These are phyloP conservation scores for Pleurotus giganteus DNA, from an alignment of 768 basidiomycete species.

Conservation along the genomic window DNA sequence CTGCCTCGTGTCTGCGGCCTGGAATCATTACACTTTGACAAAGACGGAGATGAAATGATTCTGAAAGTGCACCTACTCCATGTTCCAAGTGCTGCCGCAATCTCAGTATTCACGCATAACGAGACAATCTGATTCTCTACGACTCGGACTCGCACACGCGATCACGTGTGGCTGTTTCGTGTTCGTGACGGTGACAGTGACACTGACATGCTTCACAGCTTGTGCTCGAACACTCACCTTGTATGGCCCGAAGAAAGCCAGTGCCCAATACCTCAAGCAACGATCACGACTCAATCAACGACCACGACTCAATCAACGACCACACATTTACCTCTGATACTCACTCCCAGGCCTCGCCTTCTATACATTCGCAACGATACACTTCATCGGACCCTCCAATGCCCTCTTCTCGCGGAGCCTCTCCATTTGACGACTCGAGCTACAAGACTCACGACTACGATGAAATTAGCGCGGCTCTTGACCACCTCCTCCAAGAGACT, in stretches of 20 bases:
- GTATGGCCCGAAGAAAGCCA: constrained; percentile 32
- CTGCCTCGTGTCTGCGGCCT: constrained; percentile 2
- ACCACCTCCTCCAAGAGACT: neutral
- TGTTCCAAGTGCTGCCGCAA: neutral
- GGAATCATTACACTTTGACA: neutral
- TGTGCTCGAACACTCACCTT: neutral
- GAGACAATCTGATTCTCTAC: too few relatives aligned
- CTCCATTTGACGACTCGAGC: constrained; percentile 4
- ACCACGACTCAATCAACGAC: constrained; percentile 15
- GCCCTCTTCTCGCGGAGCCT: neutral
- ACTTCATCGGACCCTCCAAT: constrained; percentile 2
- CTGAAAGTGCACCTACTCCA: too few relatives aligned
- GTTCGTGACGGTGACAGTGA: neutral
- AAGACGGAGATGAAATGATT: neutral
- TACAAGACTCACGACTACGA: constrained; percentile 2
- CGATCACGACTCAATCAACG: constrained; percentile 15
- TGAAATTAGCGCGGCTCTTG: constrained; percentile 8
- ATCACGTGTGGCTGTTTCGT: constrained; percentile 10
- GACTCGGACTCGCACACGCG: constrained; percentile 1
- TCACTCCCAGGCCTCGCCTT: neutral
- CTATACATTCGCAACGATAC: neutral
- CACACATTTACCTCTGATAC: too few relatives aligned
- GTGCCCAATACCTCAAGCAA: constrained; percentile 19
- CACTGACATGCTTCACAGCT: constrained; percentile 11
- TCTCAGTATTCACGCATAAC: too few relatives aligned